A percentile compares a stretch with the other conserved stretches of the same genome.
phyloP scores from a whole-genome alignment of 495 filamentous ascomycete species.

The Paragyromitra xinjiangensis region DNA sequence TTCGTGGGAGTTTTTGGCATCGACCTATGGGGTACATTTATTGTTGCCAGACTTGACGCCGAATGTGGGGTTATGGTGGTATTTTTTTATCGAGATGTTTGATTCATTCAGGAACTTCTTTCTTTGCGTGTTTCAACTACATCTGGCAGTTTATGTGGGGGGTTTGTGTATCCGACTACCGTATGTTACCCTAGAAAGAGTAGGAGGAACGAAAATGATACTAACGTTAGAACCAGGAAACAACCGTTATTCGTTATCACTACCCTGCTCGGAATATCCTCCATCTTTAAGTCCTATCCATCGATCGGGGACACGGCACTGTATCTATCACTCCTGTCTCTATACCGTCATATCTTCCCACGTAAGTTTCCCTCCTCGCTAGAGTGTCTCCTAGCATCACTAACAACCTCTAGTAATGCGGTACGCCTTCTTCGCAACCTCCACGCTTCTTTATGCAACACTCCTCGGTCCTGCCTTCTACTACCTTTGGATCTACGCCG shows the following conservation, averaged over 20 bases:
- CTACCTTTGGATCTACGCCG: constrained; percentile 97
- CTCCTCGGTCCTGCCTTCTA: constrained; percentile 95
- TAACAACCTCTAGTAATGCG: constrained; percentile 73
- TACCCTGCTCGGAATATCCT: constrained; percentile 83
- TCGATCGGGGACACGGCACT: constrained; percentile 86
- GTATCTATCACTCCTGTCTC: constrained; percentile 80
- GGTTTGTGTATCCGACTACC: constrained; percentile 82
- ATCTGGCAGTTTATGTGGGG: constrained; percentile 85
- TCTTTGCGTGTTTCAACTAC: constrained; percentile 96
- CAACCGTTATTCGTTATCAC: constrained; percentile 88
- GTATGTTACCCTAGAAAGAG: constrained; percentile 13
- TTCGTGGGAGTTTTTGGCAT: constrained; percentile 83
- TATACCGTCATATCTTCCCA: constrained; percentile 95
- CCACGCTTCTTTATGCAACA: constrained; percentile 83
- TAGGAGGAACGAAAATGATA: not conserved
- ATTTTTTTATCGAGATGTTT: constrained; percentile 99
- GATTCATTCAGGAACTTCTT: constrained; percentile 98
- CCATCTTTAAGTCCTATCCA: constrained; percentile 95
- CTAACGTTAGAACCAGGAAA: constrained; percentile 50
- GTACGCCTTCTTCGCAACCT: constrained; percentile 85
- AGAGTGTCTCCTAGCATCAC: not conserved
- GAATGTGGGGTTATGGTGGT: constrained; percentile 98
- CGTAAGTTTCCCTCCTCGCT: constrained; percentile 64
- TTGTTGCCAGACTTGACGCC: constrained; percentile 92
- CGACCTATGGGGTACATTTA: constrained; percentile 91